Evolutionary conservation across 192 early-diverging fungal species (phyloP), one percentile per base, ranked within the genome.

Genomic region (Paraglomus brasilianum): DNA sequence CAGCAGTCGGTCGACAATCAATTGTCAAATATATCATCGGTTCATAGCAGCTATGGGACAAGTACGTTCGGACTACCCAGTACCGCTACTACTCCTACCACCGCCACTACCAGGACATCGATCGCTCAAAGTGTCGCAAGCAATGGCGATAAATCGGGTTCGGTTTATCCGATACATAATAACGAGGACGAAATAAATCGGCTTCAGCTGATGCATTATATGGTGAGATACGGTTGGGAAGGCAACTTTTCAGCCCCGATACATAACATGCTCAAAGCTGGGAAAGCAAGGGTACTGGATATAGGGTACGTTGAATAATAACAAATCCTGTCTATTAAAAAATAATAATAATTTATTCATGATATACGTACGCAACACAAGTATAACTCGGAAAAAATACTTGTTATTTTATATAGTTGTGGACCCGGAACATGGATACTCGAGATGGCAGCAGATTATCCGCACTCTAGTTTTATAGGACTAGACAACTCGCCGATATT

Each of bases 101-200:
- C 30, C 30, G 1, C 30, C 3, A 30, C 30, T 3, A 30, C 30
- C 30, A 30, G 30, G 30, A 30, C 30, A 30, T 30, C 30, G 30
- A 30, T 30, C 30, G 30, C 30, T 30, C 30, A 30, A 30, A 30
- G 30, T 3, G 30, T 30, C 30, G 30, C 30, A 3, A 30, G 30
- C 3, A 30, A 30, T 30, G 30, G 30, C 30, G 30, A 30, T 30
- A 30, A 3, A 30, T 30, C 30, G 30, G 78, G 46, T 36, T 77
- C 76, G 21, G 67, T 72, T 36, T 85, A 85, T 67, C 58, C 82
- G 45, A 72, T 83, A 15, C 84, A 81, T 1, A 79, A 79, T 50
- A 81, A 85, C 41, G 77, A 83, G 5, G 79, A 78, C 41, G 84
- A 85, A 53, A 76, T 80, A 4, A 80, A 85, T 67, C 70, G 84